These are phyloP conservation scores for Chaetomium tenue DNA, from an alignment of 495 filamentous ascomycete genomes.

Conservation along the genomic window DNA sequence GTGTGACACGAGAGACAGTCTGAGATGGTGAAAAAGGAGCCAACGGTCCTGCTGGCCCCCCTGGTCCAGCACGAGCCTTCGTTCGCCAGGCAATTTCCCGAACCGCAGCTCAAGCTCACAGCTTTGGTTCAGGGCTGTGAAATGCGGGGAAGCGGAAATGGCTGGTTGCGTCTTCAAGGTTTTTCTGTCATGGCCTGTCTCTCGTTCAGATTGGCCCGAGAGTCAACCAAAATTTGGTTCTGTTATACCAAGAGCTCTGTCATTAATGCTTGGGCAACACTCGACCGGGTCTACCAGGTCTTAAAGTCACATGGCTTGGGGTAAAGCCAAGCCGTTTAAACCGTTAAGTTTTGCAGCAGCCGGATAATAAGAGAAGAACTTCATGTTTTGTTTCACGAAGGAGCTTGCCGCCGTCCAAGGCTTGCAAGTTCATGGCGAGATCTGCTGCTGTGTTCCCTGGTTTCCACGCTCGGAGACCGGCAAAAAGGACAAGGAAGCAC, in stretches of 20 bases:
- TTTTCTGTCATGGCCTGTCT: neutral
- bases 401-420: neutral
- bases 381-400: neutral
- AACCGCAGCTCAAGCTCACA: neutral
- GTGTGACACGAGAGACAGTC: neutral
- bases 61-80: neutral
- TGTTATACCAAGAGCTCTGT: neutral
- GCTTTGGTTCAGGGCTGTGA: neutral
- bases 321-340: neutral
- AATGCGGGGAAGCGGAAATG: conserved; percentile 10
- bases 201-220: neutral
- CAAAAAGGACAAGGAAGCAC: neutral
- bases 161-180: conserved; percentile 2
- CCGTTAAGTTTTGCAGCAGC: neutral
- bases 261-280: neutral
- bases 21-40: neutral
- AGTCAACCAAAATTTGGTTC: neutral
- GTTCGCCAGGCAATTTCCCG: neutral
- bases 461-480: neutral
- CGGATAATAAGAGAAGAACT: neutral
- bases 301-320: neutral
- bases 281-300: neutral
- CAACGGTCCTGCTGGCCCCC: neutral
- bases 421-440: neutral
- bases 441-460: neutral